Conservation (phyloP, 208 protist genomes). For the Trypanosoma melophagium region DNA sequence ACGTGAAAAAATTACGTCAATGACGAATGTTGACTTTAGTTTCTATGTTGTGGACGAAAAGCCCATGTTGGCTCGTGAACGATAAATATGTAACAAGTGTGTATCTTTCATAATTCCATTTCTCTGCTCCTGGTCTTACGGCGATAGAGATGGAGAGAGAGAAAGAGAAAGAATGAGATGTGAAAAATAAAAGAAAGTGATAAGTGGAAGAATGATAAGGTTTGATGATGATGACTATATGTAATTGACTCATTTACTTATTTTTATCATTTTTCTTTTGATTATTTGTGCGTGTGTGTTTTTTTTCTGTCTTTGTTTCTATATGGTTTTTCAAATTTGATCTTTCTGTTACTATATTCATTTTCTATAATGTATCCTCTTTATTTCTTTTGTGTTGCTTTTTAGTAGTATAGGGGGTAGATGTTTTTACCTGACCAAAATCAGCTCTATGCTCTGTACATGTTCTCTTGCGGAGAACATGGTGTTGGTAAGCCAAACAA, state of each 20-base stretch:
- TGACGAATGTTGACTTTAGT: constrained; percentile 59
- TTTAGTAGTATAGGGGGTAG: background rate
- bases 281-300: background rate
- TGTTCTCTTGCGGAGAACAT: constrained; percentile 54
- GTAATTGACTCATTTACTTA: background rate
- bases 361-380: background rate
- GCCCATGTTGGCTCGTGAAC: constrained; percentile 27
- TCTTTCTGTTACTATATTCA: background rate
- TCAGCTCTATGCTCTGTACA: constrained; percentile 70
- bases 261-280: background rate
- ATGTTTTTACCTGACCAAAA: constrained; percentile 46
- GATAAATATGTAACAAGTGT: background rate
- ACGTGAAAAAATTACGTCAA: constrained; percentile 39
- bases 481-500: constrained; percentile 52
- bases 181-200: background rate
- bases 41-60: constrained; percentile 43
- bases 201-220: background rate
- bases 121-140: background rate
- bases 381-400: constrained; percentile 2
- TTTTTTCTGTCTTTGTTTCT: constrained; percentile 1
- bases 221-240: too few species aligned
- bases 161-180: too few species aligned
- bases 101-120: background rate
- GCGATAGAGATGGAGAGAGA: too few species aligned
- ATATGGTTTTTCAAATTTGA: too few species aligned